These are phyloP conservation scores for Diaporthe eres DNA, from an alignment of 2,329 filamentous ascomycete species.

Conservation along the genomic window DNA sequence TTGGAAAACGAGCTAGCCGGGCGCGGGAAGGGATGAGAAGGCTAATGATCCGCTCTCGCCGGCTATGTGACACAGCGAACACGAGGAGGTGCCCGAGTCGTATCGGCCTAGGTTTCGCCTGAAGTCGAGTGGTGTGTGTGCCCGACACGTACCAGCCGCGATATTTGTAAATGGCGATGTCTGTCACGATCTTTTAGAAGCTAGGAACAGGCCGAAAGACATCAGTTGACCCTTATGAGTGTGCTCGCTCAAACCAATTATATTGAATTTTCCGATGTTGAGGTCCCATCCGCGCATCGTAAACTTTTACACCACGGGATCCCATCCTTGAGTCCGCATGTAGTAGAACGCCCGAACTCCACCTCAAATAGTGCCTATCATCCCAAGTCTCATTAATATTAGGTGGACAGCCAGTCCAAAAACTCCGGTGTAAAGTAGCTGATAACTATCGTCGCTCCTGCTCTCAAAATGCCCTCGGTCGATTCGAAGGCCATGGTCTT, in stretches of 20 bases:
- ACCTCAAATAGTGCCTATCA: constrained; percentile 3
- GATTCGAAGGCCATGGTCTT: constrained; percentile 96
- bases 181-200: neutral
- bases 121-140: constrained; percentile 20
- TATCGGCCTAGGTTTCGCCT: constrained; percentile 30
- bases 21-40: neutral
- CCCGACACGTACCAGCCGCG: neutral
- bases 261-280: constrained; percentile 29
- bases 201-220: neutral
- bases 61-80: constrained; percentile 5
- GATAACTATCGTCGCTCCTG: constrained; percentile 92
- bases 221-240: neutral
- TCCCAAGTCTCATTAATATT: constrained; percentile 41
- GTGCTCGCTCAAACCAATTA: constrained; percentile 1
- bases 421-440: constrained; percentile 94
- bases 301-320: constrained; percentile 13
- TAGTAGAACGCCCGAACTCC: constrained; percentile 37
- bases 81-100: neutral
- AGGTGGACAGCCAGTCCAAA: constrained; percentile 75
- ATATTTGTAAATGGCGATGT: constrained; percentile 19
- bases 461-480: constrained; percentile 91
- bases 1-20: constrained; percentile 21
- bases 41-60: neutral
- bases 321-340: constrained; percentile 4
- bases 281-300: constrained; percentile 21